Percentiles rank a stretch among this genome's conserved stretches.
These are phyloP conservation scores for Oligophagozyma castellii DNA, from an alignment of 1,139 yeast species.

Conservation along the genomic window DNA sequence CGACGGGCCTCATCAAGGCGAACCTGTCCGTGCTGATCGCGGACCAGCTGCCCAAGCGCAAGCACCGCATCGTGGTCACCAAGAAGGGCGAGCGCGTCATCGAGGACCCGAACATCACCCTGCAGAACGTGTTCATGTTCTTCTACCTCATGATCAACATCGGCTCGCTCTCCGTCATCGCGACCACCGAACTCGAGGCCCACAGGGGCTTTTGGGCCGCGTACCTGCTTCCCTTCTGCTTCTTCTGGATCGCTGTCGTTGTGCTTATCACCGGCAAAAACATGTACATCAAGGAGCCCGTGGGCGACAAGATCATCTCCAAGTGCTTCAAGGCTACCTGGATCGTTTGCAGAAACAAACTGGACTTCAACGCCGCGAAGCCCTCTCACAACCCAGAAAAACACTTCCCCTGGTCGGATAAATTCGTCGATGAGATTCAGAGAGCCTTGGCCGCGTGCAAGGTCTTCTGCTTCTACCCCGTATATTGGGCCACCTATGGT, in stretches of 20 bases:
- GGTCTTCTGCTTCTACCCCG: slow-evolving; percentile 47
- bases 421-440: slow-evolving; percentile 48
- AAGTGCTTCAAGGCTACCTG: slow-evolving; percentile 38
- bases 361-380: slow-evolving; percentile 39
- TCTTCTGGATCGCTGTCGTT: slow-evolving; percentile 46
- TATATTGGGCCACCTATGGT: slow-evolving; percentile 51
- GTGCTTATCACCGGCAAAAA: slow-evolving; percentile 45
- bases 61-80: slow-evolving; percentile 44
- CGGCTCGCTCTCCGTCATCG: slow-evolving; percentile 67
- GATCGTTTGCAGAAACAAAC: slow-evolving; percentile 36
- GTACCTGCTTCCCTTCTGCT: slow-evolving; percentile 53
- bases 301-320: slow-evolving; percentile 48
- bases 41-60: slow-evolving; percentile 50
- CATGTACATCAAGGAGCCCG: slow-evolving; percentile 45
- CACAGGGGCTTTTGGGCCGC: slow-evolving; percentile 68
- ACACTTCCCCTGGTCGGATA: slow-evolving; percentile 29
- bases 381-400: slow-evolving; percentile 37
- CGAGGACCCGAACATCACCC: slow-evolving; percentile 55
- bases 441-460: slow-evolving; percentile 47
- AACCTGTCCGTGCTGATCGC: slow-evolving; percentile 70
- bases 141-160: slow-evolving; percentile 73
- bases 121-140: slow-evolving; percentile 61
- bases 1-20: slow-evolving; percentile 74
- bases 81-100: slow-evolving; percentile 55
- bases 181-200: slow-evolving; percentile 38